phyloP scores from a whole-genome alignment of 1,284 basidiomycete genomes.

The Puccinia horiana region DNA sequence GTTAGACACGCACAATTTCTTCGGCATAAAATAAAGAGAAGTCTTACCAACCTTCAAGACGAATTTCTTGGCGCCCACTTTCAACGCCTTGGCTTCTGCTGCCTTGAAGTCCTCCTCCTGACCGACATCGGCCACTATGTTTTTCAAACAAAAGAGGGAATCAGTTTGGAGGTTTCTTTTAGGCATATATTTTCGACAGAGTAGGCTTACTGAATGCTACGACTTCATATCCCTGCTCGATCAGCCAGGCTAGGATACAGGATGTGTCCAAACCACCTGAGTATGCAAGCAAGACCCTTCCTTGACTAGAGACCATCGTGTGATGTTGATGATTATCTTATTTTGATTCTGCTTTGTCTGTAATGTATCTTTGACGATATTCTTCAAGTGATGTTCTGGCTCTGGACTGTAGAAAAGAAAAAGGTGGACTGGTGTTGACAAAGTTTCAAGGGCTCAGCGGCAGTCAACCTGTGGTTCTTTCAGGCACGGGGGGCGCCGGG shows the following conservation, averaged over 20 bases:
- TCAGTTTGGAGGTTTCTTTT: background rate
- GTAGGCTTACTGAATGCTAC: constrained; percentile 72
- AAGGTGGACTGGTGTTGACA: background rate
- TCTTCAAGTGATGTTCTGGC: too few species aligned
- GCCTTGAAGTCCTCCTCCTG: constrained; percentile 99
- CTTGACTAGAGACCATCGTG: constrained; percentile 62
- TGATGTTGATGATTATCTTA: background rate
- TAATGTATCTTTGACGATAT: background rate
- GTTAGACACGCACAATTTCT: background rate
- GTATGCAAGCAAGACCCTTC: constrained; percentile 90
- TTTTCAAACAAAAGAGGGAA: background rate
- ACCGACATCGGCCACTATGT: constrained; percentile 84
- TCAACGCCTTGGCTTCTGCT: constrained; percentile 84
- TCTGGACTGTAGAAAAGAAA: background rate
- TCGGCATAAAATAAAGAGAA: background rate
- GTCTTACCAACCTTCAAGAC: constrained; percentile 21
- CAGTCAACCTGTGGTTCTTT: background rate
- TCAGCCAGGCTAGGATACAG: constrained; percentile 94
- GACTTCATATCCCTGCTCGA: constrained; percentile 96
- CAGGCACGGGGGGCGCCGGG: background rate
- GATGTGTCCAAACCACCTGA: constrained; percentile 97
- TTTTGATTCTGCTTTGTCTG: background rate
- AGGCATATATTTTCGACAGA: constrained; percentile 36
- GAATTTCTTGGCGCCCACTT: constrained; percentile 82
- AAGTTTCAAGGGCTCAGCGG: background rate